Evolutionary conservation across 371 early-diverging fungal genomes (phyloP).

Genomic region (Rhizomucor miehei): DNA sequence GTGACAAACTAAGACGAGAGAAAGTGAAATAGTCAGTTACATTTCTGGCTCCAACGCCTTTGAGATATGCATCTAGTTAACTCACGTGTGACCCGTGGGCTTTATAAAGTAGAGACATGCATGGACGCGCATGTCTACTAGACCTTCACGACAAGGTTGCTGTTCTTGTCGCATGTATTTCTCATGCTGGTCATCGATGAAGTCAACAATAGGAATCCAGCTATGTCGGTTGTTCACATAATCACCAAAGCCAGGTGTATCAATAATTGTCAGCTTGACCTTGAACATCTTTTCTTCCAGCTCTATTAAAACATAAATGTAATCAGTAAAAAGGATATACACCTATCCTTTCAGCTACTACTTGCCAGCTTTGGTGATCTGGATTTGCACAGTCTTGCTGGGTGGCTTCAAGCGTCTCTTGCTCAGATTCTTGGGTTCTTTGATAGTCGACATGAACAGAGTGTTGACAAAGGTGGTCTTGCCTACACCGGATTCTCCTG

Average conservation of each 20-base stretch:
- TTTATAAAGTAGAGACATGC: constrained; percentile 95
- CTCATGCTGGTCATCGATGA: constrained; percentile 96
- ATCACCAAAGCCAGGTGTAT: constrained; percentile 93
- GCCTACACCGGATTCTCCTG: constrained; percentile 51
- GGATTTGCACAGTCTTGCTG: constrained; percentile 80
- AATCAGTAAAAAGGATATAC: too few species aligned
- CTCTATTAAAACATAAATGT: constrained; percentile 59
- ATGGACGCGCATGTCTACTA: constrained; percentile 78
- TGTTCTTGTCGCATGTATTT: constrained; percentile 79
- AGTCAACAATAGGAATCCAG: constrained; percentile 73
- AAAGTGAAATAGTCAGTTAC: constrained; percentile 8
- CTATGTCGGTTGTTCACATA: constrained; percentile 75
- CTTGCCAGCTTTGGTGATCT: constrained; percentile 34
- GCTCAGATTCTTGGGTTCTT: constrained; percentile 58
- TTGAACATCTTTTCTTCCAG: constrained; percentile 96
- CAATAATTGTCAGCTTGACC: constrained; percentile 89
- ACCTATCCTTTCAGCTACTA: not conserved
- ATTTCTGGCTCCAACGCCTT: not conserved
- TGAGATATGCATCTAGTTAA: too few species aligned
- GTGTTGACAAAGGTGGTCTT: constrained; percentile 89
- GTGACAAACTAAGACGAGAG: constrained; percentile 77
- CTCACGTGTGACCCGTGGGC: constrained; percentile 85
- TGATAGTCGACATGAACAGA: constrained; percentile 70
- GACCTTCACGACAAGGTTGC: constrained; percentile 54
- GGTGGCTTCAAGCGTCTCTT: constrained; percentile 54